Evolutionary conservation across 345 rosid genomes (phyloP), one percentile per base, ranked within the genome.

Genomic region (Sonneratia caseolaris): DNA sequence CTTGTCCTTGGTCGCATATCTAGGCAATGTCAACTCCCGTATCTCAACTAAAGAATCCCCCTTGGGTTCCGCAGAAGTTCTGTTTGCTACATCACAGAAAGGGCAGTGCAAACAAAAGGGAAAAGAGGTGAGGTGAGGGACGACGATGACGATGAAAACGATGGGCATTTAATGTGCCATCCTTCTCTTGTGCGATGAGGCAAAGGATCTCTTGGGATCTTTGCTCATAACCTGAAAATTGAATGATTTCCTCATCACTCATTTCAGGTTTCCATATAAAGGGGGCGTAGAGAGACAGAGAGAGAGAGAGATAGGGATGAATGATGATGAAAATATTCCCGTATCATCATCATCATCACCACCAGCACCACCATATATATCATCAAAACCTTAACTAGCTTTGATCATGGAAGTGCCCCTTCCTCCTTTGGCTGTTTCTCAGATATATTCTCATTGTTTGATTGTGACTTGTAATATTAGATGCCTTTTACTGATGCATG

Each of bases 191-290:
- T 32, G 66, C 14, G 38, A 27, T 27, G 66, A 32, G 66, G 38
- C 66, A 62, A 62, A 62, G 66, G 66, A 62, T 62, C 66, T 62
- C 27, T 62, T 27, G 66, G 66, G 66, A 62, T 62, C 66, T 62
- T 62, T 62, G 37, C 32, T 62, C 32, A 62, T 62, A 27, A 62
- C 66, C 37, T 62, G 66, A 62, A 7, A 62, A 18, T 27, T 62
- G 66, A 62, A 62, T 62, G 38, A 62, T 62, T 62, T 62, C 66
- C 66, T 62, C 66, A 35, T 62, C 66, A 27, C 66, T 13, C 66
- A 62, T 62, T 62, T 27, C 38, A 13, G 11, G 37, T 62, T 62
- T 62, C 66, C 66, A 62, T 62, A 62, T 27, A 35, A 62, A 62
- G 64, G 27, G 27, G 37, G 32, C 10, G 45, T 42, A 42, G 3